These are phyloP conservation scores for Eucalyptus coolabah DNA, from an alignment of 345 rosid species.

Conservation along the genomic window DNA sequence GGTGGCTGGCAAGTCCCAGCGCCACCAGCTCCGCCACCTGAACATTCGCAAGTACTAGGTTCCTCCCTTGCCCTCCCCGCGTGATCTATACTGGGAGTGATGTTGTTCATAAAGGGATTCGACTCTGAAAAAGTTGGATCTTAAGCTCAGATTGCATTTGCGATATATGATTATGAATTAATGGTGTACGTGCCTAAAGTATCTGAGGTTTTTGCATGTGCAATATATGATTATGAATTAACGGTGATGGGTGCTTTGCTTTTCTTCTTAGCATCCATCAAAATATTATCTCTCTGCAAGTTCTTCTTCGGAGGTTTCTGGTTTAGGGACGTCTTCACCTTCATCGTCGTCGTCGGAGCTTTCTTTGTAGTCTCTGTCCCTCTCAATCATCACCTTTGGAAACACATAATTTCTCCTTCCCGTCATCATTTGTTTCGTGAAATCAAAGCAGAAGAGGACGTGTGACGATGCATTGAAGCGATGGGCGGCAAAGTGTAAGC, in stretches of 20 bases:
- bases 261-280: slow-evolving; percentile 27
- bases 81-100: not conserved
- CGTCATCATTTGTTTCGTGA: not conserved
- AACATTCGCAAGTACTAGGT: slow-evolving; percentile 94
- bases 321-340: not conserved
- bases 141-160: not conserved
- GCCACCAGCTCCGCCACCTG: slow-evolving; percentile 88
- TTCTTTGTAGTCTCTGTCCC: slow-evolving; percentile 13
- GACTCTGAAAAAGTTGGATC: not conserved
- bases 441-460: not conserved
- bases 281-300: not conserved
- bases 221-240: slow-evolving; percentile 5
- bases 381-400: slow-evolving; percentile 44
- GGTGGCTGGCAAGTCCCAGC: slow-evolving; percentile 61
- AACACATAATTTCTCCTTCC: slow-evolving; percentile 8
- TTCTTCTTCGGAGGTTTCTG: slow-evolving; percentile 4
- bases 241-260: slow-evolving; percentile 68
- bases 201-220: slow-evolving; percentile 5
- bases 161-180: not conserved
- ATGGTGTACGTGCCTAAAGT: too few species aligned
- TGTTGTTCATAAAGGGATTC: not conserved
- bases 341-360: slow-evolving; percentile 45
- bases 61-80: too few species aligned
- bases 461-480: not conserved
- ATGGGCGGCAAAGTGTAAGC: not conserved